These are phyloP conservation scores for Diatrype stigma DNA, from an alignment of 2,329 filamentous ascomycete species.

Conservation along the genomic window DNA sequence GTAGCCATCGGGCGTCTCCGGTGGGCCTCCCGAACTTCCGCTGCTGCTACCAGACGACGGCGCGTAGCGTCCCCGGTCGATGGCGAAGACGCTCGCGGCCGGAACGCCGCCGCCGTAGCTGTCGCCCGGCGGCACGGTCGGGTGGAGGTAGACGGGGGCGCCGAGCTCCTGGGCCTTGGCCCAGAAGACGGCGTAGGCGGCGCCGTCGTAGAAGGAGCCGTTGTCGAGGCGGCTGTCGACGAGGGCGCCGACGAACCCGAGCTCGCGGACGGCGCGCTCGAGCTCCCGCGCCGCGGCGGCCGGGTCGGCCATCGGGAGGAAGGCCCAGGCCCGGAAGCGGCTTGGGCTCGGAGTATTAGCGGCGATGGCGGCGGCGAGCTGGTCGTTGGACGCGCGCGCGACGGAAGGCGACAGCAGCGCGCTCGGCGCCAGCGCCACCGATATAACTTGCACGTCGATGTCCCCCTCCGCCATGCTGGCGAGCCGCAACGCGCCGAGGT, in stretches of 20 bases:
- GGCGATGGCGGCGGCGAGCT: not conserved
- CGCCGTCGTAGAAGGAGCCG: conserved; percentile 26
- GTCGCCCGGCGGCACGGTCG: conserved; percentile 31
- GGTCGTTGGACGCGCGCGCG: not conserved
- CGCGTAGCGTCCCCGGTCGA: not conserved
- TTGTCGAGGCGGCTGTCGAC: conserved; percentile 23
- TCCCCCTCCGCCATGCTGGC: not conserved
- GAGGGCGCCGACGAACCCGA: conserved; percentile 30
- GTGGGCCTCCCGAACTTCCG: no score
- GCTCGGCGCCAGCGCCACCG: not conserved
- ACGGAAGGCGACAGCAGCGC: not conserved
- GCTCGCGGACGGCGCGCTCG: conserved; percentile 22
- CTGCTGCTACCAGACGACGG: no score
- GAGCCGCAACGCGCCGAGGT: not conserved
- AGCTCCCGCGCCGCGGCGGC: conserved; percentile 25
- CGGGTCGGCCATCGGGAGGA: conserved; percentile 27
- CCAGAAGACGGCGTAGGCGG: conserved; percentile 25
- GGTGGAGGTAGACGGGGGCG: conserved; percentile 49
- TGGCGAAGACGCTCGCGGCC: not conserved
- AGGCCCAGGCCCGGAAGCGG: not conserved
- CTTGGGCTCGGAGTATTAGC: not conserved
- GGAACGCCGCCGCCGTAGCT: conserved; percentile 22
- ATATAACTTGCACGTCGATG: not conserved
- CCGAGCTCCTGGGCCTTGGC: conserved; percentile 38
- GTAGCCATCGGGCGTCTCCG: not conserved